Base-by-base conservation (phyloP, 2,329 filamentous ascomycete genomes). In the Dothideomycetes sp. region DNA sequence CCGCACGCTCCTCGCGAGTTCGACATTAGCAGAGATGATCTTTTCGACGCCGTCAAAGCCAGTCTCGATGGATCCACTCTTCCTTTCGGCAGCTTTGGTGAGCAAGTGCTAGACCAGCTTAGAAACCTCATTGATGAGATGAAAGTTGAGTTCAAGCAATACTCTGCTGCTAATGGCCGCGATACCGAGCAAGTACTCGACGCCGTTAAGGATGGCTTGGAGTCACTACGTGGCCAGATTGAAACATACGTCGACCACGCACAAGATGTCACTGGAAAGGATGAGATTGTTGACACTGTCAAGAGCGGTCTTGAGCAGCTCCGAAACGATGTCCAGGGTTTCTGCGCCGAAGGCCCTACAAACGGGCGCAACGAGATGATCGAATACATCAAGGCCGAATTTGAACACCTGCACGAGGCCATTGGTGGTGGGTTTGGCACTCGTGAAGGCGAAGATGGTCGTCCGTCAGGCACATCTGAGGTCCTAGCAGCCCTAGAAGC, bases 181-280 rank as follows among this genome's bases (percentile, higher is more conserved):
- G 85, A 91, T 56, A 89, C 86, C 0, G 87, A 94, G 58, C 85
- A 94, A 58, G 79, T 94, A 10, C 69, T 95, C 4, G 84, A 91
- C 58, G 84, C 86, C 1, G 80, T 93, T 30, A 89, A 86, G 51
- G 85, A 94, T 55, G 87, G 87, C 0, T 71, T 94, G 11, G 86
- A 94, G 50, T 80, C 76, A 49, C 73, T 96, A 5, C 79, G 86
- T 9, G 65, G 69, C 10, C 83, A 94, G 44, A 84, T 96, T 41
- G 85, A 94, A 55, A 69, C 68, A 30, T 94, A 93, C 49, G 78
- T 91, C 44, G 80, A 88, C 52, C 78, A 78, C 33, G 76, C 79
- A 6, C 71, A 77, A 12, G 82, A 82, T 45, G 71, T 76, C 1
- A 72, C 78, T 1, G 76, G 75, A 15, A 85, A 88, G 45, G 81